Conservation (phyloP, 306 rosid species). For the Hippophae gyantsensis region DNA sequence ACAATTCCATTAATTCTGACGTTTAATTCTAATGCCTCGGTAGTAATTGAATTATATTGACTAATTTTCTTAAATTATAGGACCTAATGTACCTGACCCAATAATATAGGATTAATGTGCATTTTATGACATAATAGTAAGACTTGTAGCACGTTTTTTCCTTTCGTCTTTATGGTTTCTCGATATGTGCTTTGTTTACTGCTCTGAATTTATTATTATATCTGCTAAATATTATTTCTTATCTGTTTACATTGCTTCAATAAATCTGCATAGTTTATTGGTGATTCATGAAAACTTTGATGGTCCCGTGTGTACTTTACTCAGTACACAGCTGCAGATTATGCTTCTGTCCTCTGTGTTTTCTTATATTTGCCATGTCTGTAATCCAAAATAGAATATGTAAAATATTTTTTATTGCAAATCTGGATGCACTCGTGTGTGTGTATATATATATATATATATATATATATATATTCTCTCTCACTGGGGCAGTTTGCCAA, state of each 20-base stretch:
- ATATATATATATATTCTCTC: neutral
- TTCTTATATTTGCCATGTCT: neutral
- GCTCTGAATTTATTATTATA: neutral
- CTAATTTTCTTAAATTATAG: no score
- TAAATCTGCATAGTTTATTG: neutral
- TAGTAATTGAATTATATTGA: no score
- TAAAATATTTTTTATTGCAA: constrained; percentile 19
- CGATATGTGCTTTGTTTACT: neutral
- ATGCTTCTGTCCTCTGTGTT: neutral
- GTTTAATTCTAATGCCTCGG: no score
- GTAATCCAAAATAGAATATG: constrained; percentile 6
- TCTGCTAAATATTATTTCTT: neutral
- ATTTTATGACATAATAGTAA: no score
- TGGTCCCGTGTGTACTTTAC: neutral
- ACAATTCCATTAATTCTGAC: no score
- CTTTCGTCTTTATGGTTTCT: no score
- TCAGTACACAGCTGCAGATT: neutral
- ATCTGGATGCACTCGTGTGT: constrained; percentile 21
- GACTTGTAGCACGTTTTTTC: no score
- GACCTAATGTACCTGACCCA: no score
- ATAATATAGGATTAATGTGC: no score
- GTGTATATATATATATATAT: neutral
- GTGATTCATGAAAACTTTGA: neutral
- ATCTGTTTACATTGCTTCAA: neutral
- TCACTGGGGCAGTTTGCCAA: constrained; percentile 24